Evolutionary conservation across 2,329 filamentous ascomycete genomes (phyloP).

Genomic region (Tolypocladium capitatum): DNA sequence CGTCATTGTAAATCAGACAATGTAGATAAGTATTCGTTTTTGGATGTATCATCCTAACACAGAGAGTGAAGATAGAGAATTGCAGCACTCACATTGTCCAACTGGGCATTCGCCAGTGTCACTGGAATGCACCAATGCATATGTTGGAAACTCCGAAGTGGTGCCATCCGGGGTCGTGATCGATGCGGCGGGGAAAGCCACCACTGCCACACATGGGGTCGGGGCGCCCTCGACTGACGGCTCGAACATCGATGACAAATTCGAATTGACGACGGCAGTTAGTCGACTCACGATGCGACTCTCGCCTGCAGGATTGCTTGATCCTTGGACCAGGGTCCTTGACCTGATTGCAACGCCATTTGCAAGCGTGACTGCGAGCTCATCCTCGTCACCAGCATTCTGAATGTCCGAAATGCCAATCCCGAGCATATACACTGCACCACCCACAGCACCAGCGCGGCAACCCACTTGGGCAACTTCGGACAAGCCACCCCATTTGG

Average conservation of each 20-base stretch:
- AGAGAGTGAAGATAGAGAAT: conserved; percentile 14
- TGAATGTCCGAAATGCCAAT: conserved; percentile 41
- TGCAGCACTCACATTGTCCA: conserved; percentile 68
- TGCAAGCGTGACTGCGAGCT: conserved; percentile 36
- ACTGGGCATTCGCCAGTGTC: conserved; percentile 84
- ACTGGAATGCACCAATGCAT: conserved; percentile 63
- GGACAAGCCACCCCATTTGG: conserved; percentile 83
- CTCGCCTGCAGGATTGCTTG: conserved; percentile 16
- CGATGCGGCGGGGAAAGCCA: conserved; percentile 48
- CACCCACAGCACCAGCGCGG: conserved; percentile 80
- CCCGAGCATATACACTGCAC: conserved; percentile 77
- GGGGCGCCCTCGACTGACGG: conserved; percentile 61
- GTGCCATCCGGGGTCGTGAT: conserved; percentile 20
- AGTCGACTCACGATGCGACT: conserved; percentile 38
- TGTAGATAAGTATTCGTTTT: conserved; percentile 99
- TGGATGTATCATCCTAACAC: conserved; percentile 67
- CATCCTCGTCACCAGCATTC: conserved; percentile 8
- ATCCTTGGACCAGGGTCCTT: conserved; percentile 34
- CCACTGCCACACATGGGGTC: conserved; percentile 57
- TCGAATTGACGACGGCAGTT: conserved; percentile 55
- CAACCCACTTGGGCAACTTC: conserved; percentile 89
- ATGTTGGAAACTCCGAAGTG: conserved; percentile 33
- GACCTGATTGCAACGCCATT: conserved; percentile 45
- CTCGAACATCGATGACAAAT: conserved; percentile 55
- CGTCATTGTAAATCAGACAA: conserved; percentile 94